phyloP scores from a whole-genome alignment of 805 yeast species.

The Ogataea haglerorum region DNA sequence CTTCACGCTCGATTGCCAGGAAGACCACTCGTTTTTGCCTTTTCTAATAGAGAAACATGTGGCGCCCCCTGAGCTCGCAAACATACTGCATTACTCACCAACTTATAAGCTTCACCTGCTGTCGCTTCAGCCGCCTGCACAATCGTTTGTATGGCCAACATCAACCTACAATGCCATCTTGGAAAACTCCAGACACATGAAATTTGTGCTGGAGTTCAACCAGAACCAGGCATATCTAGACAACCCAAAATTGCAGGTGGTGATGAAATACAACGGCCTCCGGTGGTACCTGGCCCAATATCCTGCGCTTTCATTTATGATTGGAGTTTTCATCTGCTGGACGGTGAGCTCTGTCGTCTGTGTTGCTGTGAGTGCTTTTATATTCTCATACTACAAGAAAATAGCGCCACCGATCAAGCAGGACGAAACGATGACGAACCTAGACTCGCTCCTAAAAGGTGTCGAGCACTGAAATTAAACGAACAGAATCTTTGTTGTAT shows the following conservation, averaged over 20 bases:
- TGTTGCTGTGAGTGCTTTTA: conserved; percentile 25
- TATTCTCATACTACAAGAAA: conserved; percentile 22
- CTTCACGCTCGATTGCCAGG: conserved; percentile 12
- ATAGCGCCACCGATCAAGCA: conserved; percentile 9
- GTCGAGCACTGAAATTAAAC: background rate
- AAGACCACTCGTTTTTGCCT: conserved; percentile 14
- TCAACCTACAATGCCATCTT: conserved; percentile 1
- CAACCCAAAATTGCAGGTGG: conserved; percentile 23
- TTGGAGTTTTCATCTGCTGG: conserved; percentile 41
- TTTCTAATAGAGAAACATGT: conserved; percentile 13
- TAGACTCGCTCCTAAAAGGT: background rate
- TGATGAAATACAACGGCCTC: conserved; percentile 40
- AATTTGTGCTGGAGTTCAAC: conserved; percentile 24
- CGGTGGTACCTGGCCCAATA: conserved; percentile 39
- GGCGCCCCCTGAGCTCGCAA: conserved; percentile 14
- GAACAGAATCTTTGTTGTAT: background rate
- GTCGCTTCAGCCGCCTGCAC: conserved; percentile 10
- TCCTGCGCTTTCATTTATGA: conserved; percentile 30
- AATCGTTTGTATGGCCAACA: conserved; percentile 5
- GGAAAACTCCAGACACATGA: conserved; percentile 16
- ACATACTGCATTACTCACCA: conserved; percentile 5
- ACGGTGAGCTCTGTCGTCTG: conserved; percentile 31
- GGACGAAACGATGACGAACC: conserved; percentile 1
- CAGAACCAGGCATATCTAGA: conserved; percentile 15
- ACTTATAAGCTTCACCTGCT: conserved; percentile 9